Percentiles rank a stretch among this genome's conserved stretches.
Conservation (phyloP, 768 basidiomycete species). For the Naganishia onofrii region DNA sequence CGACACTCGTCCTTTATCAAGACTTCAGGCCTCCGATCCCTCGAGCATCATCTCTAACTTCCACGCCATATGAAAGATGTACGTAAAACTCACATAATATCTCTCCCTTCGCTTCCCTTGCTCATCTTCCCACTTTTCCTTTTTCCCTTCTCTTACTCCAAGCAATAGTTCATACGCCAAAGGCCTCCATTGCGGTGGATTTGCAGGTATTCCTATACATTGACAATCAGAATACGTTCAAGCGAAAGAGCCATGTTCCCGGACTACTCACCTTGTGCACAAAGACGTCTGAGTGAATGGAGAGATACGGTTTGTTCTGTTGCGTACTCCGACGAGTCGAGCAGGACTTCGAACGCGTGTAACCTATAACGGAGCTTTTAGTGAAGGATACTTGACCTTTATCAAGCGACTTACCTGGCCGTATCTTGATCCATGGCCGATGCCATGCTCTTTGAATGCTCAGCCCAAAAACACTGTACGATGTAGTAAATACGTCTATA, state of each 20-base stretch:
- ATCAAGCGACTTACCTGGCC: neutral
- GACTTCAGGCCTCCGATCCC: too few species aligned
- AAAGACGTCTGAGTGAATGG: slow-evolving; percentile 38
- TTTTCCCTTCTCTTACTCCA: slow-evolving; percentile 37
- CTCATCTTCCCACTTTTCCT: slow-evolving; percentile 38
- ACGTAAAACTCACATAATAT: slow-evolving; percentile 38
- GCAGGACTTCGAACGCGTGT: slow-evolving; percentile 43
- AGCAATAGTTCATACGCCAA: slow-evolving; percentile 43
- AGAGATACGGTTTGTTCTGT: slow-evolving; percentile 41
- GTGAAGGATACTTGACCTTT: neutral
- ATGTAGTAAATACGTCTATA: neutral
- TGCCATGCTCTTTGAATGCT: neutral
- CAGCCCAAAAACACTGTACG: neutral
- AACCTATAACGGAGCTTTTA: slow-evolving; percentile 32
- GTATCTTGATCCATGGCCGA: slow-evolving; percentile 5
- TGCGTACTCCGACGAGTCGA: slow-evolving; percentile 40
- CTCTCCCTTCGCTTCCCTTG: slow-evolving; percentile 28
- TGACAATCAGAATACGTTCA: neutral
- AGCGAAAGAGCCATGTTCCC: neutral
- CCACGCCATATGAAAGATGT: neutral
- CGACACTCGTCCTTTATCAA: too few species aligned
- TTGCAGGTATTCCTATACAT: slow-evolving; percentile 43
- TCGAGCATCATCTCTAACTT: neutral
- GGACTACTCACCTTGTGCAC: slow-evolving; percentile 38
- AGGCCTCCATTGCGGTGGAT: slow-evolving; percentile 47